phyloP scores from a whole-genome alignment of 1,284 basidiomycete genomes.

The Ceratobasidium sp. region DNA sequence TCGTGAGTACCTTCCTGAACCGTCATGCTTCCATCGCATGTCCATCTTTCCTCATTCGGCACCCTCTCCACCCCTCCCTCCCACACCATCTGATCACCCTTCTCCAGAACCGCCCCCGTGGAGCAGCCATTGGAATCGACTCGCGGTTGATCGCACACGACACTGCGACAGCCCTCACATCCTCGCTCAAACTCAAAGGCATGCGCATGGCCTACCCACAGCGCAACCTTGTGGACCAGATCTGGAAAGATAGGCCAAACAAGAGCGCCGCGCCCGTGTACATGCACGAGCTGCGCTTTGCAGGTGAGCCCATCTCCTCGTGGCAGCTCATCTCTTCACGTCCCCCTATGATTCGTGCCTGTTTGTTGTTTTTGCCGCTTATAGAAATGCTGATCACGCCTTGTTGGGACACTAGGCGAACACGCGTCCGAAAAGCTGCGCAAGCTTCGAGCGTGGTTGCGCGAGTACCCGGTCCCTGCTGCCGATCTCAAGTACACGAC shows the following conservation, averaged over 20 bases:
- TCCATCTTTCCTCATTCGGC: conserved; percentile 46
- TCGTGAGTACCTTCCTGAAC: conserved; percentile 58
- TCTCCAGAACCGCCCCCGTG: conserved; percentile 63
- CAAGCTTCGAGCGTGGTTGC: conserved; percentile 45
- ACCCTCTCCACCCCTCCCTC: conserved; percentile 28
- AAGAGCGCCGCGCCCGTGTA: conserved; percentile 76
- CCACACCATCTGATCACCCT: conserved; percentile 40
- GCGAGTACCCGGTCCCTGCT: conserved; percentile 32
- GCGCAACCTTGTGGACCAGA: conserved; percentile 86
- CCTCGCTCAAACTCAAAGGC: conserved; percentile 58
- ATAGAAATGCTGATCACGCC: conserved; percentile 47
- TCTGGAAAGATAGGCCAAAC: conserved; percentile 79
- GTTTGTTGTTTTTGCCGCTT: no score
- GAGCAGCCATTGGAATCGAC: conserved; percentile 82
- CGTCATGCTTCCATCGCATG: no score
- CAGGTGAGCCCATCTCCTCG: no score
- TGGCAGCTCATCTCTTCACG: no score
- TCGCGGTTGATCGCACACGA: conserved; percentile 86
- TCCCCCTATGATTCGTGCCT: no score
- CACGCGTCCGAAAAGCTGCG: conserved; percentile 52
- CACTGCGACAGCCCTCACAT: conserved; percentile 66
- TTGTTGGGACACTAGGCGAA: conserved; percentile 22
- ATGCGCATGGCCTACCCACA: conserved; percentile 64
- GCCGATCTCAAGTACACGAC: conserved; percentile 32
- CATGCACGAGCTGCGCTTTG: conserved; percentile 77